phyloP scores from a whole-genome alignment of 306 rosid genomes.

The Fragaria iinumae region DNA sequence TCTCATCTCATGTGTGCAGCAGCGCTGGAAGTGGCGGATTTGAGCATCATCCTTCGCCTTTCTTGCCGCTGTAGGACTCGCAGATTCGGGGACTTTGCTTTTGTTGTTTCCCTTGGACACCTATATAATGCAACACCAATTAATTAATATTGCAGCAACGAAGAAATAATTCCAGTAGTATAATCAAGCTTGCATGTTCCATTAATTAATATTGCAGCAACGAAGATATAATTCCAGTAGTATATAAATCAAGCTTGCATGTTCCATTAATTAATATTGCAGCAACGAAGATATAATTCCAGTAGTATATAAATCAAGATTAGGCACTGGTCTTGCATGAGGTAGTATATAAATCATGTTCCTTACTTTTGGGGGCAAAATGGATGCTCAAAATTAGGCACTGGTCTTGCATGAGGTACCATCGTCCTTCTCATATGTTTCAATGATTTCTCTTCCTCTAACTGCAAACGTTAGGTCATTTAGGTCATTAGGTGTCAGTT shows the following conservation, averaged over 20 bases:
- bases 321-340: no score
- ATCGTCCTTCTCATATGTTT: slow-evolving; percentile 85
- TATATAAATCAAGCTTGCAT: no score
- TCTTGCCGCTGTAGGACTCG: slow-evolving; percentile 63
- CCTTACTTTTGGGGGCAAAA: slow-evolving; percentile 80
- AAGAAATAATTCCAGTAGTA: background rate
- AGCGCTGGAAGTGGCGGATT: slow-evolving; percentile 59
- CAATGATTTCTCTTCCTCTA: slow-evolving; percentile 89
- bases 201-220: background rate
- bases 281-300: background rate
- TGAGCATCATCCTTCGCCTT: slow-evolving; percentile 44
- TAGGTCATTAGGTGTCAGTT: background rate
- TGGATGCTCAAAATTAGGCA: slow-evolving; percentile 70
- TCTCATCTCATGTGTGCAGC: slow-evolving; percentile 71
- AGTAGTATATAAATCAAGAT: no score
- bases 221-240: background rate
- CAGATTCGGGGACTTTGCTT: slow-evolving; percentile 76
- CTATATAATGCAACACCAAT: slow-evolving; percentile 26
- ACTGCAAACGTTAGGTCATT: slow-evolving; percentile 35
- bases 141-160: background rate
- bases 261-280: background rate
- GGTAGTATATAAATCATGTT: background rate
- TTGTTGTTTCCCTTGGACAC: slow-evolving; percentile 57
- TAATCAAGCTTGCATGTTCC: no score
- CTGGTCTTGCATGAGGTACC: slow-evolving; percentile 90